Base-by-base conservation (phyloP, 1,139 yeast genomes). In the Suhomyces ambrosiae region DNA sequence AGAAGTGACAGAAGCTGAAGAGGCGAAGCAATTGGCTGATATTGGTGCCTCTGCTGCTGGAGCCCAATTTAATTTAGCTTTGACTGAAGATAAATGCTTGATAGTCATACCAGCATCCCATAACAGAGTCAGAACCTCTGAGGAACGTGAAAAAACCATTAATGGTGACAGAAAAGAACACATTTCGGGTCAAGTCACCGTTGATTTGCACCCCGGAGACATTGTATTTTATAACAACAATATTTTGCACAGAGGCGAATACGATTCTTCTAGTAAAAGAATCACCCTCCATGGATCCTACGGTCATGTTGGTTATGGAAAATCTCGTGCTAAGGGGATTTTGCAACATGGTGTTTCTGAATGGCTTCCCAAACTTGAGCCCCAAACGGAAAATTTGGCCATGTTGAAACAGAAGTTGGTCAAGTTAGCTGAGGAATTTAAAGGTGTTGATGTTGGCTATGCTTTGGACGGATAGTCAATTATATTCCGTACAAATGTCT, bases 41-140 rank as follows among this genome's bases (percentile, higher is more conserved):
- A 32, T 35, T 7, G 43, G 43, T 3, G 23, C 35, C 10, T 76
- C 79, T 0, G 71, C 66, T 37, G 74, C 79, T 18, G 81, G 80
- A 2, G 68, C 80, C 9, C 82, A 76, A 47, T 76, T 75, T 60
- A 76, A 76, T 48, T 62, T 76, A 53, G 77, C 81, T 1, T 58
- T 76, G 33, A 72, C 77, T 8, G 61, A 68, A 6, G 82, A 76
- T 45, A 57, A 57, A 18, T 76, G 80, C 47, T 60, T 76, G 37
- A 72, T 76, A 41, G 81, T 74, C 4, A 59, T 76, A 24, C 81
- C 82, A 1, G 71, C 69, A 2, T 71, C 79, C 5, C 81, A 76
- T 49, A 65, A 61, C 32, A 53, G 82, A 27, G 47, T 75, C 4
- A 58, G 82, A 35, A 76, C 76, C 4, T 60, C 51, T 1, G 75